Evolutionary conservation across 805 yeast genomes (phyloP), one percentile per base, ranked within the genome.

Genomic region (Myxozyma geophila): DNA sequence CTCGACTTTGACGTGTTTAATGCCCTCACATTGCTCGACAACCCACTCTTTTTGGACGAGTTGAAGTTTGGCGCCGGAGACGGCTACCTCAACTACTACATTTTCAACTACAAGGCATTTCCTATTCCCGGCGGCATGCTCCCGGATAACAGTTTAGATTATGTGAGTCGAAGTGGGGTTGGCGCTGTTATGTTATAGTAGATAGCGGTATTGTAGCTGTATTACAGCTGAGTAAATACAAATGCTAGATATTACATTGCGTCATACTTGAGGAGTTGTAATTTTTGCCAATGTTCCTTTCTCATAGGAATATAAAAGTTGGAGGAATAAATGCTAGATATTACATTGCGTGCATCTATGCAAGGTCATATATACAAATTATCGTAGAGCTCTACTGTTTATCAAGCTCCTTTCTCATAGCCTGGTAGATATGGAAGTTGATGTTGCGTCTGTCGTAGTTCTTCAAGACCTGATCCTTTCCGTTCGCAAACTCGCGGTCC

Each of bases 41-140:
- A 95, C 75, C 82, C 91, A 15, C 78, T 89, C 64, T 91, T 95
- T 78, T 79, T 95, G 68, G 87, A 90, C 33, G 86, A 89, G 46
- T 82, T 89, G 77, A 90, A 90, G 74, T 95, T 95, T 75, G 97
- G 97, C 40, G 84, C 85, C 54, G 99, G 99, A 50, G 98, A 93
- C 75, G 99, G 99, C 0, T 83, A 84, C 73, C 82, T 95, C 73
- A 89, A 95, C 76, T 95, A 89, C 76, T 95, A 95, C 74, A 78
- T 95, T 68, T 95, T 95, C 83, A 95, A 95, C 76, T 95, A 92
- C 80, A 87, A 82, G 73, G 87, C 96, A 4, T 85, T 85, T 76
- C 92, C 91, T 2, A 83, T 95, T 50, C 77, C 80, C 62, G 97
- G 98, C 41, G 99, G 99, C 7, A 86, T 84, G 65, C 85, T 84